These are phyloP conservation scores for Cercospora sp. DNA, from an alignment of 2,329 filamentous ascomycete genomes.

Conservation along the genomic window DNA sequence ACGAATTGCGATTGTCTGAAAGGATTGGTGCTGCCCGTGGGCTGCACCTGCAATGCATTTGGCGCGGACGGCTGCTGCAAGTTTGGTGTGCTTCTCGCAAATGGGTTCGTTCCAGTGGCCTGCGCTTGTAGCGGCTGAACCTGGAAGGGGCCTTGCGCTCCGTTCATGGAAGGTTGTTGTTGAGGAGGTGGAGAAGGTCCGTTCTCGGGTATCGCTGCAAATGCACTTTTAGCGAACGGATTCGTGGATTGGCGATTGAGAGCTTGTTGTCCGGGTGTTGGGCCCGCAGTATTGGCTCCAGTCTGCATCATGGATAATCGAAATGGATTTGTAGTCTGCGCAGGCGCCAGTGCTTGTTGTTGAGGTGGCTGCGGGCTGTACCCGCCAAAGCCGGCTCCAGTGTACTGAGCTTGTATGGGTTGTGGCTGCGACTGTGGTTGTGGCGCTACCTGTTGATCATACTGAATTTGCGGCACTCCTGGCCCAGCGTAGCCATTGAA, in stretches of 20 bases:
- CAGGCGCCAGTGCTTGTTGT: slow-evolving; percentile 57
- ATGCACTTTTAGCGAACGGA: slow-evolving; percentile 63
- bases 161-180: slow-evolving; percentile 25
- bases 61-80: slow-evolving; percentile 43
- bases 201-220: slow-evolving; percentile 33
- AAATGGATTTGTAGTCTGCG: slow-evolving; percentile 80
- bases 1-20: slow-evolving; percentile 91
- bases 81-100: slow-evolving; percentile 57
- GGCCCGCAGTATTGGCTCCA: slow-evolving; percentile 22
- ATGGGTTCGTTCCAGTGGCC: slow-evolving; percentile 72
- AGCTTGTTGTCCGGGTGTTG: slow-evolving; percentile 23
- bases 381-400: slow-evolving; percentile 80
- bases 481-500: slow-evolving; percentile 31
- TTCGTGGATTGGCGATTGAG: slow-evolving; percentile 40
- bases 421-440: slow-evolving; percentile 38
- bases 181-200: slow-evolving; percentile 23
- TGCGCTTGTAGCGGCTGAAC: slow-evolving; percentile 54
- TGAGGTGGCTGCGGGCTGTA: slow-evolving; percentile 70
- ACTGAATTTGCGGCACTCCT: slow-evolving; percentile 40
- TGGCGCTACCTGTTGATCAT: slow-evolving; percentile 36
- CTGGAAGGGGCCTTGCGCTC: slow-evolving; percentile 34
- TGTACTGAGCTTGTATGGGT: slow-evolving; percentile 61
- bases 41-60: slow-evolving; percentile 64
- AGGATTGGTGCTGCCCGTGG: slow-evolving; percentile 88
- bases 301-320: slow-evolving; percentile 76